Evolutionary conservation across 2,329 filamentous ascomycete genomes (phyloP), one percentile per base, ranked within the genome.

Genomic region (Ilyonectria robusta): DNA sequence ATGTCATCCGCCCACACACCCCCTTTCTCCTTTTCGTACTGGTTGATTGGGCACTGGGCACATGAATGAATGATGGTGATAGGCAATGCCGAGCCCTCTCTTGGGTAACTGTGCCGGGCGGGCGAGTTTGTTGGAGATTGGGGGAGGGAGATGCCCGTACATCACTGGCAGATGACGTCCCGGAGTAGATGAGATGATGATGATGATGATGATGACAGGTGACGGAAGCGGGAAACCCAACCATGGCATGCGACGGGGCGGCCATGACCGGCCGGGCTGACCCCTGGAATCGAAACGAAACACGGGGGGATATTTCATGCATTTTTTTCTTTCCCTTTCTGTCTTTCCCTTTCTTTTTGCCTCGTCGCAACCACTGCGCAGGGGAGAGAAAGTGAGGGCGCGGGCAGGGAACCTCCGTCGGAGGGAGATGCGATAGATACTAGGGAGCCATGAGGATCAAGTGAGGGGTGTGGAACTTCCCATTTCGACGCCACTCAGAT

Each of bases 1-100:
- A 75, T 74, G 72, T 74, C 72, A 75, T 75, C 65, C 69, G 62
- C 69, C 72, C 72, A 74, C 70, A 65, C 51, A 15, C 48, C 64
- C 72, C 65, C 65, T 57, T 58, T 59, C 51, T 61, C 51, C 19
- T 11, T 37, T 11, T 53, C 31, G 31, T 10, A n/a, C 50, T 35
- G 67, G 70, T 67, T 72, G 63, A 67, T 67, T 72, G 62, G 67
- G 69, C 65, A 67, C 65, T 72, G 62, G 67, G 69, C 55, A 55
- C 59, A 57, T 46, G 48, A 44, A 31, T 46, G 53, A 51, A 59
- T 67, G 64, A 74, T 71, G 66, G 65, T 68, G 72, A 74, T 74
- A 63, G 67, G 65, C 70, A 63, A 37, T 66, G 67, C 72, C 70
- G 70, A 74, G 72, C 62, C 59, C 62, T 66, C 62, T 56, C n/a